phyloP scores from a whole-genome alignment of 148 eudicot genomes.

The Limonium bicolor region DNA sequence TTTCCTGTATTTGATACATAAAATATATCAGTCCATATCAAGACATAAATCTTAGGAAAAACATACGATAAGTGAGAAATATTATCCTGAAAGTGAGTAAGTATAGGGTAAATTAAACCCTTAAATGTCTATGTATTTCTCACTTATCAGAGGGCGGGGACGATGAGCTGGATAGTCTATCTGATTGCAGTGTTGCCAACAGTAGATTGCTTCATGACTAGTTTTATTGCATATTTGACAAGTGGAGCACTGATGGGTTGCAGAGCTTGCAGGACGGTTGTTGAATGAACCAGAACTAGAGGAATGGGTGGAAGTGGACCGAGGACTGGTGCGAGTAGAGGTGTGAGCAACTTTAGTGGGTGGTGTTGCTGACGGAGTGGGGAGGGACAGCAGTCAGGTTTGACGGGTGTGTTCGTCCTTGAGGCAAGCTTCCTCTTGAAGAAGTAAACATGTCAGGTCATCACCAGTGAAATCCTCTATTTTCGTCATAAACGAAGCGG shows the following conservation, averaged over 20 bases:
- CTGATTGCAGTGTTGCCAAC: neutral
- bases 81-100: no score
- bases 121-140: no score
- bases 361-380: neutral
- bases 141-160: neutral
- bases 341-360: neutral
- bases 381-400: neutral
- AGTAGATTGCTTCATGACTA: neutral
- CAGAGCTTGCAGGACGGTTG: neutral
- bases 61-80: no score
- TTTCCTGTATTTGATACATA: no score
- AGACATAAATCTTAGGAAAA: no score
- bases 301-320: neutral
- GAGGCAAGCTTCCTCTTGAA: neutral
- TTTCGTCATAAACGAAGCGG: neutral
- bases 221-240: neutral
- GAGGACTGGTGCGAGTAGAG: neutral
- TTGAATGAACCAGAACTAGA: neutral
- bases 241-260: no score
- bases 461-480: neutral
- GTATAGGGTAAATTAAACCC: no score
- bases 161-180: neutral
- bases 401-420: neutral
- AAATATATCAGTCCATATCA: no score
- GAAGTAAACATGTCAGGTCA: neutral